Conservation (phyloP, 2,329 filamentous ascomycete genomes). For the Cladosporium sp. region DNA sequence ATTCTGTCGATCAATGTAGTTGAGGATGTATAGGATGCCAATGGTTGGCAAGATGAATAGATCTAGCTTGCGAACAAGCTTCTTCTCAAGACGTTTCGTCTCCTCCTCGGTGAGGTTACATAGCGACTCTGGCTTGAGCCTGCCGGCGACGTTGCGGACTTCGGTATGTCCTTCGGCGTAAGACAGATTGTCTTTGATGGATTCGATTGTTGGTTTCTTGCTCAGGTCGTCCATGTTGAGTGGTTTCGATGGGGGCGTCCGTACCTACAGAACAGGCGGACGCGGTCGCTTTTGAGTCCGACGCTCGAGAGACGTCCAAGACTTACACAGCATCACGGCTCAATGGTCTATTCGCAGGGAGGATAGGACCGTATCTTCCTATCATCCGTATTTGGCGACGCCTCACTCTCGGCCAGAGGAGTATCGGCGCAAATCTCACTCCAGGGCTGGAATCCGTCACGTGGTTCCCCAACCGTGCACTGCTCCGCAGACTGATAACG, state of each 20-base stretch:
- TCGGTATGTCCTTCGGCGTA: conserved; percentile 18
- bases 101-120: conserved; percentile 4
- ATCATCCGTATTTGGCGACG: not conserved
- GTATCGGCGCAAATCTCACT: conserved; percentile 5
- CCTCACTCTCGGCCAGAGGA: conserved; percentile 3
- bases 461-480: conserved; percentile 10
- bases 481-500: not conserved
- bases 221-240: conserved; percentile 16
- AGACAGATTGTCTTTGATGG: conserved; percentile 10
- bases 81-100: conserved; percentile 46
- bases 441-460: not conserved
- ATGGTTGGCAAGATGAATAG: conserved; percentile 67
- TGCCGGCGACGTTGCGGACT: conserved; percentile 22
- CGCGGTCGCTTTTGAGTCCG: conserved; percentile 8
- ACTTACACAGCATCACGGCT: conserved; percentile 7
- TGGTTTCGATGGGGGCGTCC: not conserved
- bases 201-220: conserved; percentile 14
- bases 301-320: conserved; percentile 4
- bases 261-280: not conserved
- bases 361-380: not conserved
- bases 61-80: conserved; percentile 70
- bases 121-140: conserved; percentile 15
- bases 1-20: conserved; percentile 26
- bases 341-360: not conserved
- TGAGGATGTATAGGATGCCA: conserved; percentile 49